Evolutionary conservation across 2,329 filamentous ascomycete genomes (phyloP).

Genomic region (Arthrobotrys musiformis): DNA sequence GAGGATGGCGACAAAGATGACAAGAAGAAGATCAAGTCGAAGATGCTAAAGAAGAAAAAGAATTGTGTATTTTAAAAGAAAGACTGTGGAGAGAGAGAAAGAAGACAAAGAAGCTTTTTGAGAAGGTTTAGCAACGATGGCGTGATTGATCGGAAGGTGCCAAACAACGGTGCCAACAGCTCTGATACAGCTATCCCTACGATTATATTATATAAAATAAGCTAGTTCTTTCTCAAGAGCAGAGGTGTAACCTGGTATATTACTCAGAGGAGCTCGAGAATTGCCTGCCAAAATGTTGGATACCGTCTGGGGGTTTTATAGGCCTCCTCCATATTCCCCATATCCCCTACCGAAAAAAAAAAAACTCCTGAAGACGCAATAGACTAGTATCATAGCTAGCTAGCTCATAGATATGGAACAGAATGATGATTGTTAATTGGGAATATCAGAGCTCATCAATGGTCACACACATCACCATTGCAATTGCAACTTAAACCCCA

Average conservation of each 20-base stretch:
- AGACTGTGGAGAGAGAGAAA: neutral
- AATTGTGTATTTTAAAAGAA: neutral
- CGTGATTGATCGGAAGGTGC: conserved; percentile 41
- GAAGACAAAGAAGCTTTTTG: conserved; percentile 20
- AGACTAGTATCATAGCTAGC: too few relatives aligned
- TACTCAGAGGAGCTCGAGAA: conserved; percentile 1
- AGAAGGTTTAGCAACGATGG: conserved; percentile 33
- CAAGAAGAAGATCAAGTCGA: neutral
- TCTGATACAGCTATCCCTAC: neutral
- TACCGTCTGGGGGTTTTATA: neutral
- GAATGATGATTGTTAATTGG: too few relatives aligned
- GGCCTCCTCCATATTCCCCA: too few relatives aligned
- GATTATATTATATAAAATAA: neutral
- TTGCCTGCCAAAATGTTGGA: neutral
- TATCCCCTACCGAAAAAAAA: too few relatives aligned
- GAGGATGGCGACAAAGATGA: neutral
- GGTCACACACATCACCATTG: too few relatives aligned
- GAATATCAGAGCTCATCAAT: conserved; percentile 2
- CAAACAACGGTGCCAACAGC: conserved; percentile 16
- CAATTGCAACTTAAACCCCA: too few relatives aligned
- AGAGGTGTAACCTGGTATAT: neutral
- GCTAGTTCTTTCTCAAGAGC: neutral
- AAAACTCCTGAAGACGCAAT: too few relatives aligned
- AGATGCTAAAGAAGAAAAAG: neutral
- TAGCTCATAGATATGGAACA: too few relatives aligned